Base-by-base conservation (phyloP, 805 yeast genomes). In the Candida hungchunana region DNA sequence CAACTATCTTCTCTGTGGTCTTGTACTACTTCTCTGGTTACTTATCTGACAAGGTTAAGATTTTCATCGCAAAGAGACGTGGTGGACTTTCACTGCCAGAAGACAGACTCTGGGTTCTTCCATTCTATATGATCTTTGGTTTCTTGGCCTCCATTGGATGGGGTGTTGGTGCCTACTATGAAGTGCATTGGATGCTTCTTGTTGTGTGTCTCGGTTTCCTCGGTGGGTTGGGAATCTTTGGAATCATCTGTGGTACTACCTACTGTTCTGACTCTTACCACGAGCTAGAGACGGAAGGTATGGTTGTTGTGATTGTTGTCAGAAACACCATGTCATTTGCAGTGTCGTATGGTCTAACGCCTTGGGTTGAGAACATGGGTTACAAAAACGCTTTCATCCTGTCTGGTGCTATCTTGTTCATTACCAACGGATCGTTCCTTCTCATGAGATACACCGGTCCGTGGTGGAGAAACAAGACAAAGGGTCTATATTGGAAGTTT, bases 301-400 rank as follows among this genome's bases (percentile, higher is more conserved):
- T 77, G 66, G 79, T 73, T 34, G 70, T 76, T 19, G 74, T 75
- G 13, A 68, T 78, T 26, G 47, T 77, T 17, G 68, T 77, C 37
- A 66, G 83, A 54, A 77, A 77, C 52, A 59, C 71, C 13, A 69
- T 77, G 69, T 71, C 75, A n/a, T 79, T 79, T 50, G 79, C 74
- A 4, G 67, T 73, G 55, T 72, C 71, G 33, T 78, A 77, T 40
- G 82, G 79, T 18, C 66, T 75, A 39, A 75, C 79, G 3, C 73
- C 76, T 13, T 79, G 82, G 77, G 61, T 76, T 23, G 56, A 48
- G 4, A 64, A 69, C 43, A 55, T 64, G 34, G 84, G 84, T 1
- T 59, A 66, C 36, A 75, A 76, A 46, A 70, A 75, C 47, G 66
- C 79, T 13, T 77, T 77, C 42, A 67, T 77, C 32, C 69, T 74